A percentile compares a stretch with the other conserved stretches of the same genome.
These are phyloP conservation scores for Drechslerella coelobrocha DNA, from an alignment of 2,329 filamentous ascomycete species.

Conservation along the genomic window DNA sequence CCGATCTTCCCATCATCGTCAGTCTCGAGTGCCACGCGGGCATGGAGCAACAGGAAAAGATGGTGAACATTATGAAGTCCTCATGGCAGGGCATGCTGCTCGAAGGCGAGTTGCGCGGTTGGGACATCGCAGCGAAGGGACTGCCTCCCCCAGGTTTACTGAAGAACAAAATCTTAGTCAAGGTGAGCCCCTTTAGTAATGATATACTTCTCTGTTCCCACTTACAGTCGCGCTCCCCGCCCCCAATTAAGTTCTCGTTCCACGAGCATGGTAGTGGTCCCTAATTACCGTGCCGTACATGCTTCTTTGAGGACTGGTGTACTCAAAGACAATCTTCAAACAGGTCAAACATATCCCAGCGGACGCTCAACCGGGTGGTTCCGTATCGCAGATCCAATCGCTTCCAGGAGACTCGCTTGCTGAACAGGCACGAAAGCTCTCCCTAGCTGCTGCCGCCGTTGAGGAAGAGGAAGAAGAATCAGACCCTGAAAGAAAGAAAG, in stretches of 20 bases:
- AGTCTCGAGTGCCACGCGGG: constrained; percentile 90
- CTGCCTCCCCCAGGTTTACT: constrained; percentile 76
- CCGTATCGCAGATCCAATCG: constrained; percentile 18
- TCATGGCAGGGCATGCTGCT: constrained; percentile 80
- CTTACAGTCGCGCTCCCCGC: neutral
- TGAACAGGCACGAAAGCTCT: constrained; percentile 22
- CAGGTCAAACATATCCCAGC: constrained; percentile 54
- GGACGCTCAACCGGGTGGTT: constrained; percentile 38
- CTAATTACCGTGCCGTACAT: constrained; percentile 18
- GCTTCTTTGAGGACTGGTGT: constrained; percentile 24
- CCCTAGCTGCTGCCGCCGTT: constrained; percentile 3
- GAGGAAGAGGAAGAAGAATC: constrained; percentile 19
- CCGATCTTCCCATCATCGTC: constrained; percentile 80
- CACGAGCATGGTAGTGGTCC: constrained; percentile 10
- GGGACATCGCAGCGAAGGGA: constrained; percentile 54
- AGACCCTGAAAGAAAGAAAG: constrained; percentile 35
- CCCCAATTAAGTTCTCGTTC: neutral
- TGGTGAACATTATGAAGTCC: constrained; percentile 93
- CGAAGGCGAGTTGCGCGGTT: constrained; percentile 66
- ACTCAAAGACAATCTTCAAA: constrained; percentile 51
- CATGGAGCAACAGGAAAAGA: constrained; percentile 81
- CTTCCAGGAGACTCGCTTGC: constrained; percentile 24
- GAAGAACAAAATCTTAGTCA: constrained; percentile 79
- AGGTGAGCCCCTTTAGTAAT: constrained; percentile 63
- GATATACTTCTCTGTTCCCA: neutral